phyloP scores from a whole-genome alignment of 495 filamentous ascomycete genomes.

The Copromyces sp. region DNA sequence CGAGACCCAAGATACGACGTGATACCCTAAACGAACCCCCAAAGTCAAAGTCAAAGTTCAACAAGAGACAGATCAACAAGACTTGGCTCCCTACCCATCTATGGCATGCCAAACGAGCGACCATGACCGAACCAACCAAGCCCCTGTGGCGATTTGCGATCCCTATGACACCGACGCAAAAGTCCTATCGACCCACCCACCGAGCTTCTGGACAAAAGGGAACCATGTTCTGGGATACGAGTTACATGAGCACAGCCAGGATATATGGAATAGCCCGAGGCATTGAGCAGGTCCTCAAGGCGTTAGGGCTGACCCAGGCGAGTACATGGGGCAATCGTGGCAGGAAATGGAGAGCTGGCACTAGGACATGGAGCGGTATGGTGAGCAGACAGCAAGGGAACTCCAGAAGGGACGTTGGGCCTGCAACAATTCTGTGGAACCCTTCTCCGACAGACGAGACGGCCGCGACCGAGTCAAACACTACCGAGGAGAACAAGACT shows the following conservation, averaged over 20 bases:
- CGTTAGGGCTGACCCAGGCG: conserved; percentile 49
- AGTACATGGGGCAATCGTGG: conserved; percentile 51
- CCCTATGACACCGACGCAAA: conserved; percentile 74
- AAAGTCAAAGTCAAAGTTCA: conserved; percentile 57
- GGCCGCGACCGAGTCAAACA: conserved; percentile 8
- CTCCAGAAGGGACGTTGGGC: conserved; percentile 53
- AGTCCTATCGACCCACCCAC: conserved; percentile 81
- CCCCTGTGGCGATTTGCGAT: conserved; percentile 86
- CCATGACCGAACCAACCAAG: conserved; percentile 66
- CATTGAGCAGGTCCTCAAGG: conserved; percentile 53
- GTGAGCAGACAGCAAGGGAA: conserved; percentile 49
- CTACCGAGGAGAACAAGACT: conserved; percentile 17
- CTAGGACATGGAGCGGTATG: conserved; percentile 57
- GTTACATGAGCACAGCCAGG: conserved; percentile 82
- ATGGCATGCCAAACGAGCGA: conserved; percentile 86
- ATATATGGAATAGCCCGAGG: conserved; percentile 57
- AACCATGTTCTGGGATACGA: conserved; percentile 83
- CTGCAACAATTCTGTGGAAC: conserved; percentile 65
- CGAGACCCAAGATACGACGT: conserved; percentile 59
- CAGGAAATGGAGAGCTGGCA: conserved; percentile 64
- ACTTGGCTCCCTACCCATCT: conserved; percentile 92
- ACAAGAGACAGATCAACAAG: conserved; percentile 80
- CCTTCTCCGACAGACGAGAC: conserved; percentile 12
- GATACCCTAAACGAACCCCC: conserved; percentile 58
- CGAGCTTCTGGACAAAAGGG: conserved; percentile 52